phyloP scores from a whole-genome alignment of 768 basidiomycete species.

The Tylopilus sp. region DNA sequence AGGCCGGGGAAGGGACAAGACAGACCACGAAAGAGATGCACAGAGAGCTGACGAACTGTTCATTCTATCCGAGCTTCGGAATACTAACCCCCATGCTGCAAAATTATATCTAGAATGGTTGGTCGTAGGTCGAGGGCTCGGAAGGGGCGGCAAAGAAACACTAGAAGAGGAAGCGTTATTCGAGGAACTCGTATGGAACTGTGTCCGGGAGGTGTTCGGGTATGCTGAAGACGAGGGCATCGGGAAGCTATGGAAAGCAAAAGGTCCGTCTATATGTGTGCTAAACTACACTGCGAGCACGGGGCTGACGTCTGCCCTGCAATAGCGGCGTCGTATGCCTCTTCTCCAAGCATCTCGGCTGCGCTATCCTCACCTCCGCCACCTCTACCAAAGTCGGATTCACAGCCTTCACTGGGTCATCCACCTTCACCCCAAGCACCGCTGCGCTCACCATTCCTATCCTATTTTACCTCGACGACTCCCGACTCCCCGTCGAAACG shows the following conservation, averaged over 20 bases:
- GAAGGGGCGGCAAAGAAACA: slow-evolving; percentile 23
- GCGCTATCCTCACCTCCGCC: slow-evolving; percentile 3
- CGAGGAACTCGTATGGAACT: slow-evolving; percentile 56
- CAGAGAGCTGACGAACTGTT: slow-evolving; percentile 23
- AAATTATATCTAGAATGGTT: slow-evolving; percentile 77
- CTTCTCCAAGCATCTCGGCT: slow-evolving; percentile 19
- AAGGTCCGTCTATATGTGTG: slow-evolving; percentile 40
- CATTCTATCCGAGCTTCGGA: slow-evolving; percentile 29
- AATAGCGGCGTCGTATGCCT: slow-evolving; percentile 52
- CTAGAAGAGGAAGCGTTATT: slow-evolving; percentile 45
- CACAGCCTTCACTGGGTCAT: neutral
- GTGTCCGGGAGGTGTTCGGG: slow-evolving; percentile 48
- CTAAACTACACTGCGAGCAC: neutral
- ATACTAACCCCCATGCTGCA: slow-evolving; percentile 42
- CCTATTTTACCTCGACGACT: slow-evolving; percentile 80
- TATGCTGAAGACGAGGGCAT: slow-evolving; percentile 49
- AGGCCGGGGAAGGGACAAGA: slow-evolving; percentile 22
- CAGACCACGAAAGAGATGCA: slow-evolving; percentile 21
- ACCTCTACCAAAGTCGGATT: slow-evolving; percentile 11
- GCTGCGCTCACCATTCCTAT: slow-evolving; percentile 35
- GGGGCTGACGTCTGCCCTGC: neutral
- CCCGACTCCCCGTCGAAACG: slow-evolving; percentile 76
- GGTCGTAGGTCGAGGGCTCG: slow-evolving; percentile 57
- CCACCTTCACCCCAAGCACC: slow-evolving; percentile 5
- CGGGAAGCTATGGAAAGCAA: slow-evolving; percentile 67